Evolutionary conservation across 768 basidiomycete genomes (phyloP), one percentile per base, ranked within the genome.

Genomic region (Hemileccinum impolitum): DNA sequence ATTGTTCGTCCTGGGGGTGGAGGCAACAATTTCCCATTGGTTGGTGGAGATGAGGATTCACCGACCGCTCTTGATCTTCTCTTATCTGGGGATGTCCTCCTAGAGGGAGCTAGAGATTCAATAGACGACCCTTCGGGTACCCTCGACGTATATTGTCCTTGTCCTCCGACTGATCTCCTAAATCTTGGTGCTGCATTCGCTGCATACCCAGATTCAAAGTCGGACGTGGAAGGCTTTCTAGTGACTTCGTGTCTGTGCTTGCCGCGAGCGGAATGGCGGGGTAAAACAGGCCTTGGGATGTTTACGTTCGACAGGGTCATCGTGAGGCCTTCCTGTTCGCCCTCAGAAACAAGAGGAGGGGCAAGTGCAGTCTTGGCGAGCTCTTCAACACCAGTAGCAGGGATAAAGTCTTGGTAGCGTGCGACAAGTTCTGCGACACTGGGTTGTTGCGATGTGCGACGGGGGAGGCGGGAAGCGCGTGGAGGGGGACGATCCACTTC

Each of bases 121-220:
- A 75, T 50, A 6, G 62, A 62, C 36, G 77, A 70, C 15, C 65
- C 70, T 25, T 76, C 69, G 9, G 80, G 81, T 1, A 60, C 19
- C 18, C 72, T 84, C 9, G 80, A 75, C 37, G 84, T 79, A 32
- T 84, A 47, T 36, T 67, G 61, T 13, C 56, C 51, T 23, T 52
- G 63, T 64, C 55, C 43, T 34, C 71, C 67, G 8, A 73, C 48
- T 5, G 76, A 62, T 45, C 81, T 80, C 19, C 85, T 71, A 56
- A 90, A 85, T 55, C 80, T 77, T 2, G 91, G 86, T 1, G 90
- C 92, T 50, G 93, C 84, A 61, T 94, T 94, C n/a, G 85, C 89
- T 4, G 93, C 92, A 68, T 94, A 95, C 40, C 93, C 83, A 48
- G 87, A 82, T 69, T 95, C 94, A 46, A 91, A 91, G 62, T 95